Evolutionary conservation across 148 eudicot species (phyloP).

Genomic region (Diospyros kaki): DNA sequence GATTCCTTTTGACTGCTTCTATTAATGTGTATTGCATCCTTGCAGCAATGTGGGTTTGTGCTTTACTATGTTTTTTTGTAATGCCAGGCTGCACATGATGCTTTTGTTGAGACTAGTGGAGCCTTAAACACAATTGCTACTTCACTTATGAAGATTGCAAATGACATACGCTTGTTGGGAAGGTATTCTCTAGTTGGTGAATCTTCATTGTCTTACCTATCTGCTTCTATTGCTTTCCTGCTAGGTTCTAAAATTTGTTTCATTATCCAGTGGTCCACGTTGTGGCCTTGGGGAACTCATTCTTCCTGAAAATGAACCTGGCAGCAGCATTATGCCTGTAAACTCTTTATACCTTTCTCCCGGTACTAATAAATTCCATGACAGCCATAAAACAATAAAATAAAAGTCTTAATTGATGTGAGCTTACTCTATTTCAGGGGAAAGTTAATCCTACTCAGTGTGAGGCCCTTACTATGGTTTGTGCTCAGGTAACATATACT

Average conservation of each 20-base stretch:
- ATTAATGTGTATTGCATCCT: not conserved
- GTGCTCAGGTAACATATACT: conserved; percentile 77
- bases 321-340: conserved; percentile 99
- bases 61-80: conserved; percentile 3
- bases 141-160: conserved; percentile 95
- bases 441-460: conserved; percentile 99
- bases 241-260: conserved; percentile 15
- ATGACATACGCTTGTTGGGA: conserved; percentile 92
- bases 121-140: conserved; percentile 80
- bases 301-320: conserved; percentile 99
- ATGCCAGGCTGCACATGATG: conserved; percentile 93
- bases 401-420: not conserved
- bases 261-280: conserved; percentile 79
- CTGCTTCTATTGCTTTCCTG: not conserved
- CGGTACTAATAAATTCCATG: not conserved
- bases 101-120: conserved; percentile 95
- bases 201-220: not conserved
- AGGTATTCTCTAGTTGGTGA: conserved; percentile 44
- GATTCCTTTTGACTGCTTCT: not conserved
- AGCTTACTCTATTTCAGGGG: conserved; percentile 46
- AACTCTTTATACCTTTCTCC: conserved; percentile 12
- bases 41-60: not conserved
- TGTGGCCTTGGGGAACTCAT: conserved; percentile 97
- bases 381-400: not conserved
- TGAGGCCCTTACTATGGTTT: conserved; percentile 97